Evolutionary conservation across 1,284 basidiomycete genomes (phyloP), one percentile per base, ranked within the genome.

Genomic region (Leccinum pallidistipes): DNA sequence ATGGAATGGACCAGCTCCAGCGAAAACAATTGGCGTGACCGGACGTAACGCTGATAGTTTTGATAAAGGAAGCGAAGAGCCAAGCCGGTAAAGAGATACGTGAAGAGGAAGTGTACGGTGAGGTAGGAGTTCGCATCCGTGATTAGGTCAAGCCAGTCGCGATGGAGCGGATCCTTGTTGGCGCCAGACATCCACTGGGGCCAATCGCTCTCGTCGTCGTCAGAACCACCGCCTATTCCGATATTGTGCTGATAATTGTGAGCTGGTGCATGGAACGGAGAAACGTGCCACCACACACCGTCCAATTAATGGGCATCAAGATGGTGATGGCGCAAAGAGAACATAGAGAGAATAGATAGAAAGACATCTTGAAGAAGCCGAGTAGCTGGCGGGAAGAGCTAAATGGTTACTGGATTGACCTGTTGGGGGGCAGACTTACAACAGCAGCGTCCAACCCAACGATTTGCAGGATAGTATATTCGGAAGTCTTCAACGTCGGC

Each of bases 401-500:
- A 34, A 69, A 51, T 5, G 21, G 8, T 2, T 29, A 24, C 5
- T 2, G 5, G 57, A 14, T 27, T 18, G 29, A 9, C 14, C 36
- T 34, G 21, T 40, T 14, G 45, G n/a, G 16, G 31, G 21, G 70
- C 38, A 74, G 59, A 76, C 82, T 64, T 66, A 88, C 94, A 68
- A 98, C 95, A 5, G 95, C 95, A 45, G 95, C 97, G 76, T 99
- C 97, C 55, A 99, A 78, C 0, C 97, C 97, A 11, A 98, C 96
- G 47, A 97, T 96, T 73, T 98, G 96, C 0, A 98, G 81, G n/a
- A 98, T 89, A 3, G 93, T 92, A 69, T 92, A 94, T 72, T 98
- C 97, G 50, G 93, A 94, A 0, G 92, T 94, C 60, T 84, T 82
- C 59, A 98, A 82, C 0, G 96, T 98, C 1, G 97, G 97, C 65